These are phyloP conservation scores for Coprinellus micaceus DNA, from an alignment of 768 basidiomycete genomes.

Conservation along the genomic window DNA sequence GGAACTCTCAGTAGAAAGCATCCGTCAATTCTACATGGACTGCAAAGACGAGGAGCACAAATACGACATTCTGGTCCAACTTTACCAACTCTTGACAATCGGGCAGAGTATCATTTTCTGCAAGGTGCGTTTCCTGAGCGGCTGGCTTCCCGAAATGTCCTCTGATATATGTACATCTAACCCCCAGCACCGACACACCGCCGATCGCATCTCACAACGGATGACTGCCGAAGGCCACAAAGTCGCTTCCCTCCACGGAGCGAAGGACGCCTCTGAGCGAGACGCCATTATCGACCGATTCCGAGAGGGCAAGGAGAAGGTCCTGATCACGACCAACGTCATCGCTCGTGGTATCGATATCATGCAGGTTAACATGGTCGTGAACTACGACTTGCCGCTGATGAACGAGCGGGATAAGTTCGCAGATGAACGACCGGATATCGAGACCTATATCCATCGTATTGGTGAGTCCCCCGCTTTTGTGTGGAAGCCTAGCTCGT, in stretches of 20 bases:
- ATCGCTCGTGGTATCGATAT: constrained; percentile 98
- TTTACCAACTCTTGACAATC: constrained; percentile 89
- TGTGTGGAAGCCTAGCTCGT: background rate
- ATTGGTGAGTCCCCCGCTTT: constrained; percentile 67
- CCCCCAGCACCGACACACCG: constrained; percentile 78
- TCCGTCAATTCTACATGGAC: constrained; percentile 98
- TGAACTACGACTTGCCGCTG: constrained; percentile 94
- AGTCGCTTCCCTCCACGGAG: constrained; percentile 93
- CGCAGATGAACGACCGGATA: constrained; percentile 64
- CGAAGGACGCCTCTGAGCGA: constrained; percentile 86
- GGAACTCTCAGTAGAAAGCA: constrained; percentile 90
- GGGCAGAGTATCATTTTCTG: constrained; percentile 99
- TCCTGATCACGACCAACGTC: constrained; percentile 96
- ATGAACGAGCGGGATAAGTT: constrained; percentile 61
- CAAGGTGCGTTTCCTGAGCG: constrained; percentile 52
- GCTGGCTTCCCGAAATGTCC: background rate
- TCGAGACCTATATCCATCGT: constrained; percentile 97
- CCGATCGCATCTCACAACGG: constrained; percentile 85
- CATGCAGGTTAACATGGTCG: constrained; percentile 99
- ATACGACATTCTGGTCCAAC: constrained; percentile 88
- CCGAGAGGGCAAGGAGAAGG: constrained; percentile 92
- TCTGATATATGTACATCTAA: background rate
- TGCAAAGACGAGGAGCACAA: constrained; percentile 88
- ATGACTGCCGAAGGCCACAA: constrained; percentile 95
- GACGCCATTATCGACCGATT: constrained; percentile 92